Evolutionary conservation across 2,329 filamentous ascomycete genomes (phyloP).

Genomic region (Exophiala alcalophila): DNA sequence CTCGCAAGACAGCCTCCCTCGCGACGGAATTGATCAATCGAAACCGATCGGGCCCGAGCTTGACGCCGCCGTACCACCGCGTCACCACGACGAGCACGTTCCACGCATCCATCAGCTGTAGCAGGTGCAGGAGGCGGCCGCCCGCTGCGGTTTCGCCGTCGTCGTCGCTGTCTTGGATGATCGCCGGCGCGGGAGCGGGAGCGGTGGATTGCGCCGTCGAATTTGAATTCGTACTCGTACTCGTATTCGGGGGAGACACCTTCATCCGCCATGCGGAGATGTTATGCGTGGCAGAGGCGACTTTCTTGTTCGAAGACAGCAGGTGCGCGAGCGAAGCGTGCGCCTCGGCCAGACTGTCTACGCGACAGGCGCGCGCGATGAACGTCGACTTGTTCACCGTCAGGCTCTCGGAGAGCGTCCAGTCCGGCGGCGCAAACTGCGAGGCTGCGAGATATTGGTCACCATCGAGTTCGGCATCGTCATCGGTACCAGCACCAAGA

Average conservation of each 20-base stretch:
- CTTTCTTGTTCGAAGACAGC: slow-evolving; percentile 76
- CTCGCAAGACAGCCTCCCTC: slow-evolving; percentile 76
- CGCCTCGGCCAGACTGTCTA: slow-evolving; percentile 69
- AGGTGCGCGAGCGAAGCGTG: slow-evolving; percentile 69
- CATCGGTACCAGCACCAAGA: too few species aligned
- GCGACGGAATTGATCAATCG: slow-evolving; percentile 84
- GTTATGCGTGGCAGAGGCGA: slow-evolving; percentile 87
- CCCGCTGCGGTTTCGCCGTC: slow-evolving; percentile 94
- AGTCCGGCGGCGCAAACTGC: slow-evolving; percentile 53
- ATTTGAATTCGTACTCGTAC: background rate
- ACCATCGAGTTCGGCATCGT: too few species aligned
- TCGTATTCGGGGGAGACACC: background rate
- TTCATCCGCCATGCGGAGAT: slow-evolving; percentile 87
- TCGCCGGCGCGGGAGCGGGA: background rate
- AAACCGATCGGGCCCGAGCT: slow-evolving; percentile 85
- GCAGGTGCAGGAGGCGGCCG: slow-evolving; percentile 75
- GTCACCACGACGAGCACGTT: slow-evolving; percentile 89
- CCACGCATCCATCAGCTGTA: slow-evolving; percentile 95
- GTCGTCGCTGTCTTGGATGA: slow-evolving; percentile 84
- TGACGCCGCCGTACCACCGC: slow-evolving; percentile 90
- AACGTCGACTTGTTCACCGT: slow-evolving; percentile 87
- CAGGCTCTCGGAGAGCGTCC: slow-evolving; percentile 71
- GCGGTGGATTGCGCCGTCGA: too few species aligned
- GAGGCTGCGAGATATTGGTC: too few species aligned
- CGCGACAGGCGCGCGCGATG: slow-evolving; percentile 61